Evolutionary conservation across 371 early-diverging fungal species (phyloP).

Genomic region (Coemansia sp.): DNA sequence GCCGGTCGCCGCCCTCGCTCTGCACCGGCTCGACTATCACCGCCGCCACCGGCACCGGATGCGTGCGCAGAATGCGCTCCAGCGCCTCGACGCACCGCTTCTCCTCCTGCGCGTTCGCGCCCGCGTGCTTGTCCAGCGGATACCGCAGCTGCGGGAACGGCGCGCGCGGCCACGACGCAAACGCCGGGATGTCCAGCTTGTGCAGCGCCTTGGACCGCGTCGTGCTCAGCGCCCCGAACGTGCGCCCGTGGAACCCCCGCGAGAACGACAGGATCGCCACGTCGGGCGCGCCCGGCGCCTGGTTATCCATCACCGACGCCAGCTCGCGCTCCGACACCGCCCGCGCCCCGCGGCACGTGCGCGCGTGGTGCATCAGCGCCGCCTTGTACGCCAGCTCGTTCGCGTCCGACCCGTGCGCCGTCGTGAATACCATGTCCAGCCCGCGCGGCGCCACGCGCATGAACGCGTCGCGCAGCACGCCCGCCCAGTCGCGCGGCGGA

Average conservation of each 20-base stretch:
- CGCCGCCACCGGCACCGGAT: slow-evolving; percentile 65
- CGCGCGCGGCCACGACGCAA: slow-evolving; percentile 57
- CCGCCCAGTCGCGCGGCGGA: slow-evolving; percentile 66
- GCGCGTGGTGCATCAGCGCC: slow-evolving; percentile 71
- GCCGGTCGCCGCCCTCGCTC: slow-evolving; percentile 79
- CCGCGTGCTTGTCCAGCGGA: slow-evolving; percentile 59
- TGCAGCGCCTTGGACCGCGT: slow-evolving; percentile 72
- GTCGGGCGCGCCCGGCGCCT: slow-evolving; percentile 69
- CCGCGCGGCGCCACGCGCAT: slow-evolving; percentile 71
- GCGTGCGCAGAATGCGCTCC: slow-evolving; percentile 56
- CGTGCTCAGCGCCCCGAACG: slow-evolving; percentile 70
- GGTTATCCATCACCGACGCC: slow-evolving; percentile 64
- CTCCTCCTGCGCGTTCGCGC: slow-evolving; percentile 61
- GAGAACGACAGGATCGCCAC: slow-evolving; percentile 68
- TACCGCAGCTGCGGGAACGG: slow-evolving; percentile 66
- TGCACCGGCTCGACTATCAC: slow-evolving; percentile 81
- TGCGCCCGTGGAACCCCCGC: slow-evolving; percentile 70
- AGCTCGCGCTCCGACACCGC: slow-evolving; percentile 57
- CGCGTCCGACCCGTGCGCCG: slow-evolving; percentile 75
- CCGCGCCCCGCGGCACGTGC: slow-evolving; percentile 56
- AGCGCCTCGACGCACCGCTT: slow-evolving; percentile 56
- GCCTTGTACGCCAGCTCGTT: slow-evolving; percentile 79
- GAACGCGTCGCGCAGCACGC: slow-evolving; percentile 62
- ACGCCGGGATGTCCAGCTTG: slow-evolving; percentile 75
- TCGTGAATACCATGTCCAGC: slow-evolving; percentile 70